Base-by-base conservation (phyloP, 805 yeast genomes). In the Metschnikowia vanudenii region DNA sequence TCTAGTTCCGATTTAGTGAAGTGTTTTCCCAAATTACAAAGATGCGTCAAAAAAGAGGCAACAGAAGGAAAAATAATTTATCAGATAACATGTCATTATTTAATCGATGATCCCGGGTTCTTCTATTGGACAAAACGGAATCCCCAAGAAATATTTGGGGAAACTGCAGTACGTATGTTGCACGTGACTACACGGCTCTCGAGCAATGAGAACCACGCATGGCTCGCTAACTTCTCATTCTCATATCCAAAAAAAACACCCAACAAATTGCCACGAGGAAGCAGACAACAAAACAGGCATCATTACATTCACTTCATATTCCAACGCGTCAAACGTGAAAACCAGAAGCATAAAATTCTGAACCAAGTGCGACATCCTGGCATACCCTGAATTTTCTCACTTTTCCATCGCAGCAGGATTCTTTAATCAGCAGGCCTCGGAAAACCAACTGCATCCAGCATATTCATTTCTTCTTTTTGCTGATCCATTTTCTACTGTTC, bases 181-280 rank as follows among this genome's bases (percentile, higher is more conserved):
- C 47, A 47, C 51, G 47, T 47, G 45, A 43, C 43, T 42, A 11
- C 13, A 30, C 20, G 37, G 22, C 35, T 18, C 3, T 12, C 28
- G 31, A 16, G 39, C 33, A 44, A 39, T 43, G 35, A 28, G 39
- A 44, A 33, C 19, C 30, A 29, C 29, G 35, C 33, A 44, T 22
- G 24, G 19, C 46, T 44, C 39, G 43, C 47, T 44, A 39, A 43
- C 41, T 20, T 29, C 19, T 14, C 13, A 4, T n/a, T 11, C 7
- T 11, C 14, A 35, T 7, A 35, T 11, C 26, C 20, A 34, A 22
- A 24, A 41, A 39, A 39, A 39, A 38, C 26, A 22, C 28, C 38
- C 19, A 36, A 14, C 26, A 20, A 36, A 36, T 4, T 5, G 18
- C 9, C 40, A 37, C 39, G 28, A 36, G 6, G 18, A 30, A n/a